phyloP scores from a whole-genome alignment of 2,329 filamentous ascomycete genomes.

The Colletotrichum sidae region DNA sequence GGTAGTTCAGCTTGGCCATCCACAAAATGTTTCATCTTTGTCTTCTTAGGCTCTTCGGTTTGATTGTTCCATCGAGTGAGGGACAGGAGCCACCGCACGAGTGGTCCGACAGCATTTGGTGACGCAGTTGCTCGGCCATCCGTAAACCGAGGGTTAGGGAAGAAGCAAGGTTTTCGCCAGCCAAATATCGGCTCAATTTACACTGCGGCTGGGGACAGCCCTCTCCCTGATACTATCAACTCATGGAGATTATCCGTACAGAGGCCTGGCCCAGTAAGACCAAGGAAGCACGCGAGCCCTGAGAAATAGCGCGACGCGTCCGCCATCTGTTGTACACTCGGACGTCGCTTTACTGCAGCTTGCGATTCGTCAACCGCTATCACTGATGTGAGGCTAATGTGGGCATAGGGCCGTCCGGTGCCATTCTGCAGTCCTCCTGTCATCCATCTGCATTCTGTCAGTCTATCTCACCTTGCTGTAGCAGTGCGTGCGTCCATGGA shows the following conservation, averaged over 20 bases:
- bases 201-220: background rate
- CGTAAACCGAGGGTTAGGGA: constrained; percentile 10
- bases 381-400: constrained; percentile 18
- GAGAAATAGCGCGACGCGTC: constrained; percentile 31
- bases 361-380: constrained; percentile 14
- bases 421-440: constrained; percentile 18
- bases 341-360: constrained; percentile 2
- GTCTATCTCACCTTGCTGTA: constrained; percentile 1
- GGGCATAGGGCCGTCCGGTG: constrained; percentile 12
- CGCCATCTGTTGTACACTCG: background rate
- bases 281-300: constrained; percentile 2
- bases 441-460: constrained; percentile 14
- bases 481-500: constrained; percentile 13
- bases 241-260: constrained; percentile 3
- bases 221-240: constrained; percentile 10
- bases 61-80: constrained; percentile 19
- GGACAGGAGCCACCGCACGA: constrained; percentile 3
- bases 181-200: constrained; percentile 17
- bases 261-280: constrained; percentile 6
- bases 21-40: constrained; percentile 34
- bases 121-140: constrained; percentile 32
- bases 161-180: constrained; percentile 23
- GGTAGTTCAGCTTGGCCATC: background rate
- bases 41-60: constrained; percentile 11
- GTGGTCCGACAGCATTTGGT: constrained; percentile 6